Evolutionary conservation across 2,329 filamentous ascomycete genomes (phyloP).

Genomic region (Macroventuria anomochaeta): DNA sequence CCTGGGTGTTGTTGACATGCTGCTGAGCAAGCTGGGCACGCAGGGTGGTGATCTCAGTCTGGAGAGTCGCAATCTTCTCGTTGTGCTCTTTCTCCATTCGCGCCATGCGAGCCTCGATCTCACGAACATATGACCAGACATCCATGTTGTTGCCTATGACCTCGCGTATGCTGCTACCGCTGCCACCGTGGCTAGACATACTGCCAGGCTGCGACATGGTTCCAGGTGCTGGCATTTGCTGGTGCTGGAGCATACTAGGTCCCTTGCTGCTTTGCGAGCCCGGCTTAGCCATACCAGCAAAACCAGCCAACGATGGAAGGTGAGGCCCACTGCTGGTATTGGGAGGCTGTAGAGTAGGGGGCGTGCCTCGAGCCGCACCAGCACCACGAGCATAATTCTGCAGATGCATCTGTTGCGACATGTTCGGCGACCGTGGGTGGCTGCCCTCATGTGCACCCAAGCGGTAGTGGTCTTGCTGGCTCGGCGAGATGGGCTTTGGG

Average conservation of each 20-base stretch:
- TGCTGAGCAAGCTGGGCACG: constrained; percentile 48
- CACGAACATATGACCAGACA: constrained; percentile 75
- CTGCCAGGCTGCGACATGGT: constrained; percentile 58
- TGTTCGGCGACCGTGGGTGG: constrained; percentile 66
- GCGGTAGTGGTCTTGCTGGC: constrained; percentile 59
- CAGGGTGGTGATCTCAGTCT: constrained; percentile 53
- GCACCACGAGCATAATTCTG: constrained; percentile 63
- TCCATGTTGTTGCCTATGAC: constrained; percentile 65
- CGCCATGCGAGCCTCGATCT: constrained; percentile 64
- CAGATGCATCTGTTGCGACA: constrained; percentile 70
- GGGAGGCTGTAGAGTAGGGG: constrained; percentile 56
- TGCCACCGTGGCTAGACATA: constrained; percentile 63
- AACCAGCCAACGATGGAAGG: constrained; percentile 52
- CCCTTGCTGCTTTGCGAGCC: constrained; percentile 42
- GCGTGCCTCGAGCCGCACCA: constrained; percentile 63
- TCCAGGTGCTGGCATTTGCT: constrained; percentile 44
- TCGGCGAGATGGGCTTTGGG: constrained; percentile 81
- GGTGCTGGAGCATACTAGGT: constrained; percentile 52
- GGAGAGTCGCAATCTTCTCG: constrained; percentile 51
- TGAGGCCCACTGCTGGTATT: constrained; percentile 52
- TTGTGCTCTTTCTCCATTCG: constrained; percentile 58
- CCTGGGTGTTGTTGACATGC: constrained; percentile 32
- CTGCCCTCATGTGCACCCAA: constrained; percentile 60
- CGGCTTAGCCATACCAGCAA: constrained; percentile 45
- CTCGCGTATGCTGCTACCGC: constrained; percentile 68